Conservation (phyloP, 805 yeast species). For the Blastobotrys attinorum region DNA sequence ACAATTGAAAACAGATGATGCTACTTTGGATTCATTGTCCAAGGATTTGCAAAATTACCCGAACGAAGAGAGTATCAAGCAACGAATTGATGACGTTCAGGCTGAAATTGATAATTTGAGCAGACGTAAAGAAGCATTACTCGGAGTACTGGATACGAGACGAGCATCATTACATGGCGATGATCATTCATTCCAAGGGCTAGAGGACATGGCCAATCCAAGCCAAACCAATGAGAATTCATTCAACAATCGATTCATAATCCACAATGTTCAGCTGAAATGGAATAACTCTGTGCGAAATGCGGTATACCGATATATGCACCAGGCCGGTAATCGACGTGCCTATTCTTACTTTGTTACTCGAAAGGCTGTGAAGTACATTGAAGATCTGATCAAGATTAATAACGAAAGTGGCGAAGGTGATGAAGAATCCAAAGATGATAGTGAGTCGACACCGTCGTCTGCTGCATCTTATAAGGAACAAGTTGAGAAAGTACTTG, state of each 20-base stretch:
- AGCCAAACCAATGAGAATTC: constrained; percentile 11
- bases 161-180: not conserved
- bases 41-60: constrained; percentile 17
- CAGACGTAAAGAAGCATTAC: constrained; percentile 11
- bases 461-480: constrained; percentile 2
- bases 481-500: constrained; percentile 8
- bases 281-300: constrained; percentile 73
- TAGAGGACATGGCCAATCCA: constrained; percentile 15
- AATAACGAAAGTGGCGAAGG: constrained; percentile 21
- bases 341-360: constrained; percentile 38
- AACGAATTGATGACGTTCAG: constrained; percentile 12
- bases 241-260: constrained; percentile 61
- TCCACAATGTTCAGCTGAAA: constrained; percentile 64
- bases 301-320: constrained; percentile 50
- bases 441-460: constrained; percentile 1
- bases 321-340: constrained; percentile 38
- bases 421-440: constrained; percentile 3
- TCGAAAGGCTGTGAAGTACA: constrained; percentile 41
- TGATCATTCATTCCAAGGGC: constrained; percentile 9
- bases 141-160: not conserved
- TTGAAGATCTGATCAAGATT: constrained; percentile 42
- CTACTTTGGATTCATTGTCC: constrained; percentile 26
- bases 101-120: constrained; percentile 13
- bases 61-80: constrained; percentile 13
- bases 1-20: constrained; percentile 25